Base-by-base conservation (phyloP, 192 early-diverging fungal genomes). In the Podila minutissima region DNA sequence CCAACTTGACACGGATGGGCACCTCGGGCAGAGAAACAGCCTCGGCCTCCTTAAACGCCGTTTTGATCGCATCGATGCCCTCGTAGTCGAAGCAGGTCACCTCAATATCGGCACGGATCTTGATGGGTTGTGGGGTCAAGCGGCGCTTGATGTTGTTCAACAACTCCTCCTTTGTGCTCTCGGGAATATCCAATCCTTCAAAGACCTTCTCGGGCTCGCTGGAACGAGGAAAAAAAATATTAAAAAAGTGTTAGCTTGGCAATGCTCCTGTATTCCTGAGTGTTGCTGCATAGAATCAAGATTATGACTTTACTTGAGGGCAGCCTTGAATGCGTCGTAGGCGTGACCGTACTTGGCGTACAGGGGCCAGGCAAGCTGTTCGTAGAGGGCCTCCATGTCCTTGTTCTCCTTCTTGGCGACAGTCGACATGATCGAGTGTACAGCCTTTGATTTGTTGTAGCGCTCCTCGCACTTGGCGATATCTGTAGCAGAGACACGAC, bases 341-440 rank as follows among this genome's bases (percentile, higher is more conserved):
- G 98, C 98, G 74, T 98, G 98, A 19, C 96, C 96, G 74, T 96
- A 98, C 88, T 96, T 94, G 83, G 85, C 88, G 82, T 99, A 98
- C 62, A 99, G 87, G 35, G 97, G 96, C 98, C 98, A 99, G 9
- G 93, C 94, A 74, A 97, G 89, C 67, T 89, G 77, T 48, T 91
- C 85, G 75, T 98, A 97, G 22, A 98, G 88, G 2, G 93, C 89
- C 78, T 97, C 93, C 55, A 98, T 83, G n/a, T 91, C 89, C 65
- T 90, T 84, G 69, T 91, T 91, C 31, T 92, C 84, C 86, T 93
- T 94, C 78, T 96, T 92, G 28, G 98, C 97, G 37, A 97, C 94
- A 78, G 94, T 93, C 49, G 92, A 85, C 89, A 95, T 91, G 83
- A 95, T 95, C 68, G 89, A 91, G 83, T 95, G 94, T 19, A 92